phyloP scores from a whole-genome alignment of 2,329 filamentous ascomycete species.

The Trichothecium roseum region DNA sequence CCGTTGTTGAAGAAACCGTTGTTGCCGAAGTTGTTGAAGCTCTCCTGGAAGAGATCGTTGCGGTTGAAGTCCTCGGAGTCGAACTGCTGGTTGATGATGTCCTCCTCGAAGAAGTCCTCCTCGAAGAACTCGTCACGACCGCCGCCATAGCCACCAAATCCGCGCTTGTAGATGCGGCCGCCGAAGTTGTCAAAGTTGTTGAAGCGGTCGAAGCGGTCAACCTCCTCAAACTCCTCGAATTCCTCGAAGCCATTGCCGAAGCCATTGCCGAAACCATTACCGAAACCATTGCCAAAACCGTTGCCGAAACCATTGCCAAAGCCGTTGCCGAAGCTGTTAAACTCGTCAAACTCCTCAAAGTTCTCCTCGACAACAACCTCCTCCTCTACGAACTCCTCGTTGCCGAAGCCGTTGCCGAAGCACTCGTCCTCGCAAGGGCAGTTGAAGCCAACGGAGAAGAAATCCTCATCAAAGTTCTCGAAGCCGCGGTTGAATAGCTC shows the following conservation, averaged over 20 bases:
- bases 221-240: no score
- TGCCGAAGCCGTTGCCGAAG: background rate
- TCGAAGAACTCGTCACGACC: background rate
- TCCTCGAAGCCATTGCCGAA: no score
- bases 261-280: background rate
- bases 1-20: background rate
- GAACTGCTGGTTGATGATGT: background rate
- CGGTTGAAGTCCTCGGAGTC: background rate
- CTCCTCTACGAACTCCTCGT: background rate
- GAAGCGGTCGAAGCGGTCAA: background rate
- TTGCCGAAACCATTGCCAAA: background rate
- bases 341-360: background rate
- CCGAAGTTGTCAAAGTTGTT: background rate
- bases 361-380: background rate
- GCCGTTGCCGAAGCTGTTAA: background rate
- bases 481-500: slow-evolving; percentile 3
- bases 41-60: background rate
- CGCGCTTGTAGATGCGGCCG: background rate
- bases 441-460: background rate
- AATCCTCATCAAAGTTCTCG: background rate
- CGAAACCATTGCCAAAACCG: background rate
- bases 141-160: background rate
- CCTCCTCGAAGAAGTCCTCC: slow-evolving; percentile 1
- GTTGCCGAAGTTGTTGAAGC: background rate
- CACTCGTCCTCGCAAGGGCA: background rate